Base-by-base conservation (phyloP, 192 early-diverging fungal species). In the Backusella psychrophila region DNA sequence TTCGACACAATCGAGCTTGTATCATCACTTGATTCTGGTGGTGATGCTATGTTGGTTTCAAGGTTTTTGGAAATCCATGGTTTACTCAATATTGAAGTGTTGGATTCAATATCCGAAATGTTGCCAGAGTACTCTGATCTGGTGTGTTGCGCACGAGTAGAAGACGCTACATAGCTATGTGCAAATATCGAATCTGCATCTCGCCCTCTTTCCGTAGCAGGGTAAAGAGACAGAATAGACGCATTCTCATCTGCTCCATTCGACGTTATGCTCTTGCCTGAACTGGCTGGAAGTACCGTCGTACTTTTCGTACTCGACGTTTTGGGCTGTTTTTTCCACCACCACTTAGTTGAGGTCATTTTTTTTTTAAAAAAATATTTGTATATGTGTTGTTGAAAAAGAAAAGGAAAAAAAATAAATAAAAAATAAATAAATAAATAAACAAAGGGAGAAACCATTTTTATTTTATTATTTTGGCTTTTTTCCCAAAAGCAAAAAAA, bases 51-150 rank as follows among this genome's bases (percentile, higher is more conserved):
- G 26, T 14, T 29, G 2, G 56, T 29, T 63, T 8, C 56, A 9
- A 69, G 15, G 36, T 69, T 69, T 38, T n/a, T 69, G 23, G 72
- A 74, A 3, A 65, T 56, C 72, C 72, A 74, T 29, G 72, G 72
- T 15, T 74, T 74, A 26, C 72, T 74, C 31, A 52, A 53, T 17
- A 75, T 75, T 1, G 74, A 75, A 3, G 59, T 65, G 29, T 63
- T 75, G 6, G 74, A 67, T 26, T 75, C 74, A n/a, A 75, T 65
- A 66, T 66, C 74, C 12, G 74, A 75, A 63, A 74, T 29, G 14
- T 39, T 65, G 52, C 65, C 41, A 31, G 74, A 75, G 17, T 65
- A 41, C 33, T 75, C 74, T n/a, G 74, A 75, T 21, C 63, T n/a
- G 17, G 74, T 33, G 29, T 41, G 59, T 3, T 75, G 74, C 11